phyloP scores from a whole-genome alignment of 2,329 filamentous ascomycete genomes.

The Gnomoniopsis sp. region DNA sequence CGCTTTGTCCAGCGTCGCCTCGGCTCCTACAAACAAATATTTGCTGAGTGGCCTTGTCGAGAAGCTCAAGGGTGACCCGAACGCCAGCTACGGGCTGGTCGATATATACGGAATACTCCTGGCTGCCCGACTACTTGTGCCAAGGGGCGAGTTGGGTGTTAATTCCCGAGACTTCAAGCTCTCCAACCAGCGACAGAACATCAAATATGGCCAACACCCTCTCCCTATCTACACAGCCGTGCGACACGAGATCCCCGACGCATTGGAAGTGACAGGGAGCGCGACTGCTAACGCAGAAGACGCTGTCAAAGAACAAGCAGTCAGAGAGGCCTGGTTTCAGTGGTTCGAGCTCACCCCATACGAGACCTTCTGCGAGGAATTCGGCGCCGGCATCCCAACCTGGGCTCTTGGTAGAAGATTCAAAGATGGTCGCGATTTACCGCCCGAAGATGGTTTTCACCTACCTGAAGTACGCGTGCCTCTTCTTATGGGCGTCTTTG shows the following conservation, averaged over 20 bases:
- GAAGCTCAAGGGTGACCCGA: slow-evolving; percentile 78
- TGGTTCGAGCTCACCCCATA: slow-evolving; percentile 97
- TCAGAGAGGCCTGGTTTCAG: slow-evolving; percentile 84
- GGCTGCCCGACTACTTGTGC: slow-evolving; percentile 79
- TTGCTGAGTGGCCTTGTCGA: slow-evolving; percentile 86
- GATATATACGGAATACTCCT: slow-evolving; percentile 89
- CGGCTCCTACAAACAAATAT: slow-evolving; percentile 89
- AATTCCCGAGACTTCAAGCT: slow-evolving; percentile 81
- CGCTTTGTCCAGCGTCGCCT: slow-evolving; percentile 76
- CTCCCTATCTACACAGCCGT: slow-evolving; percentile 95
- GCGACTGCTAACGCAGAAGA: slow-evolving; percentile 36
- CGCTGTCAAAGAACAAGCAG: slow-evolving; percentile 48
- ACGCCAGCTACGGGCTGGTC: slow-evolving; percentile 83
- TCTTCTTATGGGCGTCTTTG: slow-evolving; percentile 89
- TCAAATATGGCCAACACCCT: slow-evolving; percentile 76
- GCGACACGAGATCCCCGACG: slow-evolving; percentile 84
- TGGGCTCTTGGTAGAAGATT: slow-evolving; percentile 90
- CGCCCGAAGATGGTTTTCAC: slow-evolving; percentile 62
- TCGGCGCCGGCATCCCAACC: slow-evolving; percentile 86
- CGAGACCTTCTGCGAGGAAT: slow-evolving; percentile 93
- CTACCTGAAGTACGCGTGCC: slow-evolving; percentile 83
- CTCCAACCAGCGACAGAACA: slow-evolving; percentile 76
- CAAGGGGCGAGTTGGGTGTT: slow-evolving; percentile 76
- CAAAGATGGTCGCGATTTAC: slow-evolving; percentile 63
- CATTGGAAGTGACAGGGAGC: slow-evolving; percentile 41